Percentiles rank a stretch among this genome's conserved stretches.
phyloP scores from a whole-genome alignment of 106 monocot genomes.

The Cymbidium sinense region DNA sequence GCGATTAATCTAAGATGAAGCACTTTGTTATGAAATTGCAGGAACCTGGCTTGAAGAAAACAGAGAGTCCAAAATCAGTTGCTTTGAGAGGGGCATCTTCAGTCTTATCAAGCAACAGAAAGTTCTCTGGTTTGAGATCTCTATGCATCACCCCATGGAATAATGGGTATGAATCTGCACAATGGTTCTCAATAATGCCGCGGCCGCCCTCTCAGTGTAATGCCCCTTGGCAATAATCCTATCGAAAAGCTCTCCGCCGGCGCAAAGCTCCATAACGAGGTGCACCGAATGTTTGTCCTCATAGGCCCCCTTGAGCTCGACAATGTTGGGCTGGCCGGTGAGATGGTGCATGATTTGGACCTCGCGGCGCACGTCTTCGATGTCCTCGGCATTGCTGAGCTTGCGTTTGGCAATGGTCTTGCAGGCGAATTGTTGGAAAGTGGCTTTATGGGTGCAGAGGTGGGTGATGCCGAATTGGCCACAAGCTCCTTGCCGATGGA shows the following conservation, averaged over 20 bases:
- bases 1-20: no score
- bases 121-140: conserved; percentile 70
- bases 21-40: background rate
- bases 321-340: conserved; percentile 56
- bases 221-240: conserved; percentile 42
- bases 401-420: conserved; percentile 63
- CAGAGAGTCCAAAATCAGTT: conserved; percentile 61
- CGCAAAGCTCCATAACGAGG: conserved; percentile 50
- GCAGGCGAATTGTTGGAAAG: conserved; percentile 49
- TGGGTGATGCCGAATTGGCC: conserved; percentile 67
- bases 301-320: conserved; percentile 46
- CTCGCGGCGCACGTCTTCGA: conserved; percentile 58
- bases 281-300: conserved; percentile 65
- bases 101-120: conserved; percentile 47
- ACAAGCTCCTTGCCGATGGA: conserved; percentile 52
- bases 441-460: conserved; percentile 36
- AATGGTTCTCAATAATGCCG: conserved; percentile 44
- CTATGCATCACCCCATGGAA: conserved; percentile 62
- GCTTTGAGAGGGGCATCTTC: conserved; percentile 50
- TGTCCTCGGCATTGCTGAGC: conserved; percentile 41
- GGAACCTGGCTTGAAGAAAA: conserved; percentile 67
- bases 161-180: conserved; percentile 58
- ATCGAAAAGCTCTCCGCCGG: conserved; percentile 45
- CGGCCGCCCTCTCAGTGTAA: conserved; percentile 37
- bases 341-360: conserved; percentile 72